Base-by-base conservation (phyloP, 768 basidiomycete species). In the Auriscalpium microsporum region DNA sequence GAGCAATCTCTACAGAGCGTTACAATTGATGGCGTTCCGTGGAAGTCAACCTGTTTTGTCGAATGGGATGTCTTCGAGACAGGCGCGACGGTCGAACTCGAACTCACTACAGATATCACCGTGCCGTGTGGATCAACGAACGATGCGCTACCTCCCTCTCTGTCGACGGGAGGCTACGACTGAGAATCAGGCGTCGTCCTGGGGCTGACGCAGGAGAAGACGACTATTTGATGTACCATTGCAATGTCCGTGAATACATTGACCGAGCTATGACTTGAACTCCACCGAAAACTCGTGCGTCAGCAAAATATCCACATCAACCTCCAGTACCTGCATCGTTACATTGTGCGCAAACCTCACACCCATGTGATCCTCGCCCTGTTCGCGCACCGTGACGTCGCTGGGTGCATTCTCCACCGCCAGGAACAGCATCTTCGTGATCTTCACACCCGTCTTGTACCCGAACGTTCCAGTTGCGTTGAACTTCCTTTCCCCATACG, bases 21-120 rank as follows among this genome's bases (percentile, higher is more conserved):
- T 8, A 75, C 72, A 10, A 76, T 84, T 28, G 75, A 84, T 57
- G 82, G 82, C 5, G 64, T 73, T 54, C 71, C 74, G 10, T 83
- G 80, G 73, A 76, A 80, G 57, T 83, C 82, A 3, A 84, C 76
- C 62, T 85, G 83, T 56, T 85, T 76, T 62, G 67, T 85, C 48
- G 82, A 84, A 34, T 85, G 81, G 82, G 80, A 82, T 50, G 77
- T 78, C n/a, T 85, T 84, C 60, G 71, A 69, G 21, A 68, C 63
- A 4, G 81, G 81, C 8, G 73, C 79, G 1, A 67, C 75, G 23
- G 72, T 85, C 36, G 81, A 81, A 63, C 67, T 85, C 35, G 75
- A 79, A 46, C 63, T 85, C 54, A 79, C 80, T 5, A 71, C 75
- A 55, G 73, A 83, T 62, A 77, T 80, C 56, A 74, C 69, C 34